Evolutionary conservation across 495 filamentous ascomycete genomes (phyloP).

Genomic region (Trichocladium antarcticum): DNA sequence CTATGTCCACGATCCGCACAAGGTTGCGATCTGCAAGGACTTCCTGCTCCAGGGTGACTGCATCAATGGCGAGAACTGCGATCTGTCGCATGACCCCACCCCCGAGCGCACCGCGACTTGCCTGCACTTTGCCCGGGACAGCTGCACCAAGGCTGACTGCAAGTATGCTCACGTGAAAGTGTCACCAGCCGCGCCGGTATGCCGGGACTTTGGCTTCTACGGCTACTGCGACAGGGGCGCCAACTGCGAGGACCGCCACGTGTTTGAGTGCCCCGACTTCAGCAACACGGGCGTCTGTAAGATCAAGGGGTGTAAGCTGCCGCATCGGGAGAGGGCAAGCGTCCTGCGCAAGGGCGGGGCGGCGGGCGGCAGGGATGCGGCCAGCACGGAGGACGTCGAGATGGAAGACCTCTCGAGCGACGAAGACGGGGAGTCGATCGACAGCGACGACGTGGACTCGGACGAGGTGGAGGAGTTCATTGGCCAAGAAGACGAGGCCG

Average conservation of each 20-base stretch:
- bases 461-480: slow-evolving; percentile 70
- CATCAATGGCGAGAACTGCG: slow-evolving; percentile 67
- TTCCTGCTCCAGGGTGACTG: slow-evolving; percentile 75
- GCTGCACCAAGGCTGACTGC: slow-evolving; percentile 80
- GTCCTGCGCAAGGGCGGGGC: slow-evolving; percentile 37
- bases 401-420: slow-evolving; percentile 76
- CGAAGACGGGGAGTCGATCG: slow-evolving; percentile 64
- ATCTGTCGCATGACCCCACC: slow-evolving; percentile 83
- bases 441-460: slow-evolving; percentile 82
- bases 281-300: slow-evolving; percentile 80
- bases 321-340: slow-evolving; percentile 78
- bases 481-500: slow-evolving; percentile 29
- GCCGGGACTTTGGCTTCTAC: slow-evolving; percentile 69
- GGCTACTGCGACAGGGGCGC: slow-evolving; percentile 86
- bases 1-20: slow-evolving; percentile 74
- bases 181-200: slow-evolving; percentile 71
- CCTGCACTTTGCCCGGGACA: slow-evolving; percentile 80
- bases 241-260: slow-evolving; percentile 70
- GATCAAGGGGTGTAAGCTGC: slow-evolving; percentile 70
- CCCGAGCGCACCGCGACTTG: slow-evolving; percentile 80
- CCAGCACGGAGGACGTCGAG: slow-evolving; percentile 38
- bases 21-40: slow-evolving; percentile 84
- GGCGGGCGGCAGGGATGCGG: slow-evolving; percentile 10
- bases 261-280: slow-evolving; percentile 86
- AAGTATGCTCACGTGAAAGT: slow-evolving; percentile 82